Evolutionary conservation across 106 monocot genomes (phyloP).

Genomic region (Agapanthus africanus): DNA sequence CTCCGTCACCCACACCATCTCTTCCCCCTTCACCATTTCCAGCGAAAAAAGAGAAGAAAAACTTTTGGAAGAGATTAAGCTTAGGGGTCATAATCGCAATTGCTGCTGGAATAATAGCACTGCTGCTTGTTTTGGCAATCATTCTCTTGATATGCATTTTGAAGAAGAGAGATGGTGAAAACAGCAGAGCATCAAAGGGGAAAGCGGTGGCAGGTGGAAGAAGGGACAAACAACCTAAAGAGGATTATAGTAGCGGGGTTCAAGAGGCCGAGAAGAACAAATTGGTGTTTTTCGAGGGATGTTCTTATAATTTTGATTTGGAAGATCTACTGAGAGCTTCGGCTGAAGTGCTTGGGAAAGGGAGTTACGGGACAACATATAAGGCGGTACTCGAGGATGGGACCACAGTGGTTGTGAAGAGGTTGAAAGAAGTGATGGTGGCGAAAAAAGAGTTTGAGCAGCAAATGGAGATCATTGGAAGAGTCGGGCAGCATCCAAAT

Average conservation of each 20-base stretch:
- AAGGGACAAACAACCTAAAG: constrained; percentile 37
- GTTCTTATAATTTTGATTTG: constrained; percentile 47
- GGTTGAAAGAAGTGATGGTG: constrained; percentile 47
- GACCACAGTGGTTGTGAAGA: constrained; percentile 43
- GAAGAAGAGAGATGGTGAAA: neutral
- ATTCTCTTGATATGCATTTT: constrained; percentile 12
- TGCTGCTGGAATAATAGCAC: constrained; percentile 23
- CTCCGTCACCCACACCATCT: constrained; percentile 28
- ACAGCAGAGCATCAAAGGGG: constrained; percentile 26
- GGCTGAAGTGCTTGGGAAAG: constrained; percentile 63
- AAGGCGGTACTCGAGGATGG: constrained; percentile 66
- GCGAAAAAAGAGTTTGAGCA: constrained; percentile 61
- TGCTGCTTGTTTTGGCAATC: constrained; percentile 24
- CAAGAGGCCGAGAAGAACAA: constrained; percentile 59
- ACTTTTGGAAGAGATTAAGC: constrained; percentile 23
- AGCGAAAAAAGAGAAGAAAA: constrained; percentile 4
- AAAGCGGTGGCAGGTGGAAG: constrained; percentile 39
- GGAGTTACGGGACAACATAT: constrained; percentile 59
- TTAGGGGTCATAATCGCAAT: constrained; percentile 35
- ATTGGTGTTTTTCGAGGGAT: constrained; percentile 50
- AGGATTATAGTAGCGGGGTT: constrained; percentile 41
- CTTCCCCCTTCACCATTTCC: constrained; percentile 6
- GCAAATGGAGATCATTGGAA: constrained; percentile 51
- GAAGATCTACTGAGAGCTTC: constrained; percentile 64
- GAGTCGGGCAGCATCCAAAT: constrained; percentile 35